Evolutionary conservation across 768 basidiomycete genomes (phyloP).

Genomic region (Coprinellus micaceus): DNA sequence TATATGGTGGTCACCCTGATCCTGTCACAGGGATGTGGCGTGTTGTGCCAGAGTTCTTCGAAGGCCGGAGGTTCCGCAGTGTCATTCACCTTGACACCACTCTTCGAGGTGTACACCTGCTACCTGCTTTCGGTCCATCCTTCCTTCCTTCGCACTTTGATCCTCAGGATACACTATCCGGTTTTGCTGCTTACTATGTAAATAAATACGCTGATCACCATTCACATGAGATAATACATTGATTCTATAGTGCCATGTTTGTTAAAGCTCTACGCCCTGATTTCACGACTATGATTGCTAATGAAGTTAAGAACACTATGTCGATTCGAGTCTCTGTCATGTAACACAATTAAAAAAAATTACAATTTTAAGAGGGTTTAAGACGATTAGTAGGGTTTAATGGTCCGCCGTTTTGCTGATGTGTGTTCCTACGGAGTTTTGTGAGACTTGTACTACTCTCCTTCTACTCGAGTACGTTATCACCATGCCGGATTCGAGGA

Average conservation of each 20-base stretch:
- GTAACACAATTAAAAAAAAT: too few relatives aligned
- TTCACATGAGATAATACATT: constrained; percentile 24
- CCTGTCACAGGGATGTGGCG: constrained; percentile 27
- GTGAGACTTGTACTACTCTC: too few relatives aligned
- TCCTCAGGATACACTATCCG: constrained; percentile 18
- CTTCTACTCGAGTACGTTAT: too few relatives aligned
- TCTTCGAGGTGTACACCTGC: constrained; percentile 26
- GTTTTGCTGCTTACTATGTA: constrained; percentile 24
- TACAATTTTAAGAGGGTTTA: too few relatives aligned
- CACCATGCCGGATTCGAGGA: too few relatives aligned
- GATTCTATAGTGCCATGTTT: neutral
- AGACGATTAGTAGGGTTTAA: too few relatives aligned
- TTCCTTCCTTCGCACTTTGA: constrained; percentile 20
- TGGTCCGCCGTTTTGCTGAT: too few relatives aligned
- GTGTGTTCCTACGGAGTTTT: too few relatives aligned
- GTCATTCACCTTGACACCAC: constrained; percentile 24
- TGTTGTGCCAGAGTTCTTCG: constrained; percentile 23
- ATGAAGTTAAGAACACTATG: too few relatives aligned
- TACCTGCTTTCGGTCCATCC: constrained; percentile 22
- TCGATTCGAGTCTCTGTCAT: too few relatives aligned
- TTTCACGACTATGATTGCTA: too few relatives aligned
- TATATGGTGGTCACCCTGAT: constrained; percentile 17
- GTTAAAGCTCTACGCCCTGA: too few relatives aligned
- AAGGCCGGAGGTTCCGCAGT: constrained; percentile 2
- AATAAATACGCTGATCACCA: constrained; percentile 32